Percentiles rank a stretch among this genome's conserved stretches.
These are phyloP conservation scores for Solanum ossicruentum DNA, from an alignment of 257 asterid species.

Conservation along the genomic window DNA sequence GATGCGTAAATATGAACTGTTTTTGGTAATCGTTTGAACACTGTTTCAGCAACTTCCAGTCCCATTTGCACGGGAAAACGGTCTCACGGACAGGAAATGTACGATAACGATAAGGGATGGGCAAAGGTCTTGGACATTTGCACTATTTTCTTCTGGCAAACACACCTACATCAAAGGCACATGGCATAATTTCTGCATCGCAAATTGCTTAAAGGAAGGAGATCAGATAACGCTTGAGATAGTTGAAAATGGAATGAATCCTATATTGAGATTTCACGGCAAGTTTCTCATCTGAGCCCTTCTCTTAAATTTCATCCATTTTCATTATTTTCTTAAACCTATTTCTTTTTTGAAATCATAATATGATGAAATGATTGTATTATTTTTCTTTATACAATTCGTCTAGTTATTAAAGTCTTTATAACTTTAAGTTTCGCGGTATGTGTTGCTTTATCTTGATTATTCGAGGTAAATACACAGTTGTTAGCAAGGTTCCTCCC, in stretches of 20 bases:
- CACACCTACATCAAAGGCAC: neutral
- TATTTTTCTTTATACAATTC: neutral
- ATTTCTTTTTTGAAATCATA: neutral
- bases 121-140: neutral
- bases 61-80: neutral
- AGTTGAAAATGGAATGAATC: neutral
- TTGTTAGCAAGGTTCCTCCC: neutral
- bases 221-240: neutral
- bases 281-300: neutral
- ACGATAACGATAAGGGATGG: neutral
- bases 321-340: neutral
- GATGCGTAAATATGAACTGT: neutral
- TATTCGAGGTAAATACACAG: neutral
- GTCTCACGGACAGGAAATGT: neutral
- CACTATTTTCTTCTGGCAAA: neutral
- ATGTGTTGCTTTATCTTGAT: neutral
- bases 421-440: neutral
- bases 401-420: neutral
- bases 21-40: neutral
- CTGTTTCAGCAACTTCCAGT: neutral
- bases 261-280: neutral
- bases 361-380: neutral
- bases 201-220: neutral
- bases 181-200: neutral
- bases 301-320: neutral